Evolutionary conservation across 768 basidiomycete species (phyloP), one percentile per base, ranked within the genome.

Genomic region (Kondoa malvinella): DNA sequence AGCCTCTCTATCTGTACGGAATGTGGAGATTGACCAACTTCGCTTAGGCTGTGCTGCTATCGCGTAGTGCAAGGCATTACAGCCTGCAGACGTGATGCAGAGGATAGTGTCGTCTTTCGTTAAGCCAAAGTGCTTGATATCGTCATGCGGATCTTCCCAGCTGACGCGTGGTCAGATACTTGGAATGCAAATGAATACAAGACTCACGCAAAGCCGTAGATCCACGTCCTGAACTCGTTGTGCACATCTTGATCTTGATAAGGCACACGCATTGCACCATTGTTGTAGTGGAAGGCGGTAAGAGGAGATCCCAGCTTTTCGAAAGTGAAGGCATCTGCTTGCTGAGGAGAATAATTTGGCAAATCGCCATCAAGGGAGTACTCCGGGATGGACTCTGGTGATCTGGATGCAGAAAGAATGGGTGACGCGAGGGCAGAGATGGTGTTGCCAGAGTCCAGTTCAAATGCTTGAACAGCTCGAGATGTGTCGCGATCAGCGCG

Each of bases 31-130:
- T 8, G 40, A 50, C 40, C 8, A 8, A 50, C 40, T 71, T 3
- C 82, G 78, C 66, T 82, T 79, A 1, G 85, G 85, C 32, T 79
- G 75, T 1, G 83, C 83, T n/a, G 80, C 81, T 67, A 86, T 84
- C 4, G 86, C 86, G 70, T 89, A 89, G 74, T 88, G 86, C 34
- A 89, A 78, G 1, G 86, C 85, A 74, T 89, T 89, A 76, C 88
- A 87, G 0, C 87, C 87, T 1, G 86, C 87, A 64, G 83, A 84
- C 0, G 87, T 88, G 72, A 89, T 87, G 21, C 84, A 83, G 15
- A 88, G 80, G 74, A 88, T 81, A 0, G 83, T 81, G 76, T 89
- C 87, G 15, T 85, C 80, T 34, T 77, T 76, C 25, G 81, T 80
- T 67, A 88, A 76, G 17, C 83, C 73, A 3, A 89, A 78, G 72